phyloP scores from a whole-genome alignment of 1,284 basidiomycete genomes.

The Ganoderma sinense region DNA sequence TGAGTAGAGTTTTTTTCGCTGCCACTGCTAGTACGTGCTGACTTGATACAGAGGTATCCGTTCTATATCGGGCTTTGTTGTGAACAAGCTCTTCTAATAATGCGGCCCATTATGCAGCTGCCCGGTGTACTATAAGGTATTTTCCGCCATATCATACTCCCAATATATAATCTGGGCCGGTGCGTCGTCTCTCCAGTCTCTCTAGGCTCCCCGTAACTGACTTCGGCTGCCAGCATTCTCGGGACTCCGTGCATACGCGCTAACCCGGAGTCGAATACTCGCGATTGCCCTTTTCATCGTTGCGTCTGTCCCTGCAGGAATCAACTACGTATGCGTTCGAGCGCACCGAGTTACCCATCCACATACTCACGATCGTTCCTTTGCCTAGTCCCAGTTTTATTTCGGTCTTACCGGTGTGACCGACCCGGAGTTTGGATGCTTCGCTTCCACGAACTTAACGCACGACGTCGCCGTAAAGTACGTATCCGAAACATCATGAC shows the following conservation, averaged over 20 bases:
- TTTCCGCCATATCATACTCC: slow-evolving; percentile 1
- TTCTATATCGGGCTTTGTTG: background rate
- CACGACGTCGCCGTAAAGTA: background rate
- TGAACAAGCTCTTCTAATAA: background rate
- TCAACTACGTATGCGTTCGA: slow-evolving; percentile 3
- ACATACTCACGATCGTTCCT: background rate
- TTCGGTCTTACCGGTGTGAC: background rate
- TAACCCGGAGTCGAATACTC: background rate
- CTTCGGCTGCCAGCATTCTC: slow-evolving; percentile 5
- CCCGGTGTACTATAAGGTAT: background rate
- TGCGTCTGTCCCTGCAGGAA: background rate
- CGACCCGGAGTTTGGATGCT: background rate
- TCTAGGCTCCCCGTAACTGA: background rate
- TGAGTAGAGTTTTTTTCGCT: background rate
- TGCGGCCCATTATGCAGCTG: background rate
- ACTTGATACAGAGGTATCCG: background rate
- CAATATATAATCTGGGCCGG: slow-evolving; percentile 12
- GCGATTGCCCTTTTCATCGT: background rate
- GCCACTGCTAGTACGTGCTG: background rate
- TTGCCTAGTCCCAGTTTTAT: background rate
- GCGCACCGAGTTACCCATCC: background rate
- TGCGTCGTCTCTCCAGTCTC: background rate
- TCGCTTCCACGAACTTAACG: background rate
- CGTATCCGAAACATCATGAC: background rate
- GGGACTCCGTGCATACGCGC: slow-evolving; percentile 8